Evolutionary conservation across 352 stramenopile species (phyloP).

Genomic region (Globisporangium nunn): DNA sequence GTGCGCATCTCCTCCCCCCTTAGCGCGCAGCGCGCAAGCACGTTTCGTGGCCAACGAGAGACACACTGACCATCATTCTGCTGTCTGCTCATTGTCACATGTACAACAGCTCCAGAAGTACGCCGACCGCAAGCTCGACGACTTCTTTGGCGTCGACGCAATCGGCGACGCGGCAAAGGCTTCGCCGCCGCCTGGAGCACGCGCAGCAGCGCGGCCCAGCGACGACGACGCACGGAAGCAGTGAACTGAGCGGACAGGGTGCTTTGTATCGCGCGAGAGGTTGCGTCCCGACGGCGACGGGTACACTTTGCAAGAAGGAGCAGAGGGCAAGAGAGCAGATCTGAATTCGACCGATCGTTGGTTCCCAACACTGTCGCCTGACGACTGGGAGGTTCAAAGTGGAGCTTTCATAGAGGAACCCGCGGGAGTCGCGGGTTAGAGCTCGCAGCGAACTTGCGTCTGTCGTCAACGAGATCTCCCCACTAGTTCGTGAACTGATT

Average conservation of each 20-base stretch:
- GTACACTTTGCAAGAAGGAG: too few relatives aligned
- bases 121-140: conserved; percentile 76
- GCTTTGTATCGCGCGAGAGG: too few relatives aligned
- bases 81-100: neutral
- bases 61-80: conserved; percentile 1
- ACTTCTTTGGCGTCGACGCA: conserved; percentile 81
- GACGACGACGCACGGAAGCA: neutral
- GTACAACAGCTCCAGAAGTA: conserved; percentile 53
- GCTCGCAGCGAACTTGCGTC: too few relatives aligned
- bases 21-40: neutral
- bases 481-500: conserved; percentile 2
- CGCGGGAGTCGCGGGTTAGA: too few relatives aligned
- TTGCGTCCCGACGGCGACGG: too few relatives aligned
- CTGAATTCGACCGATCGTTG: too few relatives aligned
- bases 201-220: neutral
- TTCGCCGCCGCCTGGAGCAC: neutral
- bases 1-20: neutral
- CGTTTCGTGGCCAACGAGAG: neutral
- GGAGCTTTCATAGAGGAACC: too few relatives aligned
- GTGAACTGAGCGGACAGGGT: neutral
- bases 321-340: too few relatives aligned
- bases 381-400: too few relatives aligned
- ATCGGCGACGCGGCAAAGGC: conserved; percentile 21
- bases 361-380: too few relatives aligned
- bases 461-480: too few relatives aligned